phyloP scores from a whole-genome alignment of 148 eudicot genomes.

The Chenopodium formosanum region DNA sequence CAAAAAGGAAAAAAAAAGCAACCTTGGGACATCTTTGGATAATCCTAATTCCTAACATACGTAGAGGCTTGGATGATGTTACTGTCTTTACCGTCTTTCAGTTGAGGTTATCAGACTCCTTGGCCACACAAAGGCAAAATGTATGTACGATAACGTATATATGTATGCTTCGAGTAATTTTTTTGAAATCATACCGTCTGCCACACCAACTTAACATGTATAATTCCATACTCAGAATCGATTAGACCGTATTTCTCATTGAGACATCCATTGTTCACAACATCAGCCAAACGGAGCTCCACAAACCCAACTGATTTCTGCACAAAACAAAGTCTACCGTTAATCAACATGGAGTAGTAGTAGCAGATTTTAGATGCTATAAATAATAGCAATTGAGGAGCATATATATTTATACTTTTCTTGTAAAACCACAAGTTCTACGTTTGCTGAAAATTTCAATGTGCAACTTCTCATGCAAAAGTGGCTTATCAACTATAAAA shows the following conservation, averaged over 20 bases:
- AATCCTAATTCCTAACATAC: no score
- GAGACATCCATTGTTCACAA: conserved; percentile 71
- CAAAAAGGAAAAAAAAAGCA: background rate
- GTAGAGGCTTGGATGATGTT: background rate
- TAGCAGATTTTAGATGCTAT: background rate
- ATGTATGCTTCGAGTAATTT: background rate
- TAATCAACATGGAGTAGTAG: background rate
- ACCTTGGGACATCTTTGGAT: background rate
- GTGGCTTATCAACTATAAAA: conserved; percentile 79
- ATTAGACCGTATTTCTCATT: conserved; percentile 76
- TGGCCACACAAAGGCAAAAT: background rate
- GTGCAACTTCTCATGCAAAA: conserved; percentile 57
- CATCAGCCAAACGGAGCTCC: conserved; percentile 65
- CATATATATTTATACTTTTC: conserved; percentile 45
- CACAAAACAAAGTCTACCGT: conserved; percentile 9
- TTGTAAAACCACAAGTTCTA: conserved; percentile 47
- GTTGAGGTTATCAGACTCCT: background rate
- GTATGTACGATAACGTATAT: background rate
- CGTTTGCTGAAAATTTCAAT: conserved; percentile 68
- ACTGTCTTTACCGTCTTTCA: no score
- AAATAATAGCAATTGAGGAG: background rate
- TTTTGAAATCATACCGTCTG: no score
- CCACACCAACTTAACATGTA: conserved; percentile 14
- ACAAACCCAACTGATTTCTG: conserved; percentile 80
- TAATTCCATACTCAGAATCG: conserved; percentile 63